Conservation (phyloP, 306 rosid genomes). For the Cucumis cinereus region DNA sequence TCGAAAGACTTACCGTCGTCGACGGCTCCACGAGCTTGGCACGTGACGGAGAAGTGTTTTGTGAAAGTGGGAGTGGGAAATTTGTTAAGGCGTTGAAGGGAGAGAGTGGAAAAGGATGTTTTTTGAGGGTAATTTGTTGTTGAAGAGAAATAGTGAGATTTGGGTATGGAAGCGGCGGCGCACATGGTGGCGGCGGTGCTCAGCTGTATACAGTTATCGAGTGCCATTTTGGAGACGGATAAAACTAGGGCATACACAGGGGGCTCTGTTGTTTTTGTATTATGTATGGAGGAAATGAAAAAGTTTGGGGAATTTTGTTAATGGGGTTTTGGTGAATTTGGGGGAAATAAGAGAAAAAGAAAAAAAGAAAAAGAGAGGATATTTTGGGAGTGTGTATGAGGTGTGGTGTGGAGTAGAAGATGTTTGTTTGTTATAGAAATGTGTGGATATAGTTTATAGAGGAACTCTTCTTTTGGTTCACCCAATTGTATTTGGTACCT, state of each 20-base stretch:
- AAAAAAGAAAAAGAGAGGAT: not conserved
- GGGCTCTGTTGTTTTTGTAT: not conserved
- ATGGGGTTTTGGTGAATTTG: not conserved
- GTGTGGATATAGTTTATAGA: not conserved
- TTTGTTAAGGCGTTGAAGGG: not conserved
- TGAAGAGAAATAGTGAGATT: not conserved
- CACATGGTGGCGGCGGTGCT: constrained; percentile 6
- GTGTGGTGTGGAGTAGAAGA: not conserved
- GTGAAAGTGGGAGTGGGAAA: not conserved
- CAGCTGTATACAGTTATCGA: not conserved
- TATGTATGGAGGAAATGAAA: not conserved
- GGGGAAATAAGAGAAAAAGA: no score
- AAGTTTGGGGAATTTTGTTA: not conserved
- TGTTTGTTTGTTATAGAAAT: not conserved
- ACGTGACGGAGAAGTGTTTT: not conserved
- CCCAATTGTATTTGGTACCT: not conserved
- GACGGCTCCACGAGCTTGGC: not conserved
- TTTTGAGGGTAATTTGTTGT: not conserved
- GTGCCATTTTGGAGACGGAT: not conserved
- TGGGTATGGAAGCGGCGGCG: not conserved
- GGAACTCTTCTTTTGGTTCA: not conserved
- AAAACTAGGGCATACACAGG: not conserved
- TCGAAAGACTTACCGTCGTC: not conserved
- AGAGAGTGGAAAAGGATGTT: not conserved
- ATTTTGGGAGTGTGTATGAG: not conserved